Evolutionary conservation across 805 yeast genomes (phyloP), one percentile per base, ranked within the genome.

Genomic region (Monosporozyma unispora): DNA sequence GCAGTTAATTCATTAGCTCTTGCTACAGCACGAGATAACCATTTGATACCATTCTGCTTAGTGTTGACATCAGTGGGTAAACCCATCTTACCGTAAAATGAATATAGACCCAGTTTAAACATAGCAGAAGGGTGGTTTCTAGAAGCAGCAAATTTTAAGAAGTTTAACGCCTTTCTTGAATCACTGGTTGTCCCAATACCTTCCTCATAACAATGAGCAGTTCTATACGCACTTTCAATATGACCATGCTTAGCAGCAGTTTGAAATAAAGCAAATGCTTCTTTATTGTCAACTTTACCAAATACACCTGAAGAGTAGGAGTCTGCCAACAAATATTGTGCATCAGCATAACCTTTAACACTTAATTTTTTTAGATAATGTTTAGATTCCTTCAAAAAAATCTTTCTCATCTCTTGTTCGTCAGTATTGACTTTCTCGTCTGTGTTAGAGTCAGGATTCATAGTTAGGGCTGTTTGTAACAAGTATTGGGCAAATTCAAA

Each of bases 121-220:
- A 91, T 88, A 4, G 98, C 96, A n/a, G 95, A 90, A 0, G 97
- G 89, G 66, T 91, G 99, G 60, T 87, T 88, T 63, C 85, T 84
- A 29, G 89, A 77, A 0, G 98, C 95, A 0, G 98, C 96, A 61
- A 81, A 81, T 62, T 84, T 84, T 51, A 88, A 70, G 63, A 82
- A 88, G 57, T 87, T 95, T 7, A 88, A 71, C 1, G 95, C 89
- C 58, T 87, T 84, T 50, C 95, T 77, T 0, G 95, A 82, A 65
- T 93, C 97, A 57, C 93, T 77, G 19, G 87, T 81, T 4, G 91
- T 84, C 3, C 99, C 99, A 67, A 90, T 72, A 16, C 99, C 99
- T 67, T 89, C 95, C 66, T 90, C 96, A 57, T 83, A 86, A 67
- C 96, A 91, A 48, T 85, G 78, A 0, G 97, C 87, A 0, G 96